phyloP scores from a whole-genome alignment of 106 monocot species.

The Xerophyta viscosa region DNA sequence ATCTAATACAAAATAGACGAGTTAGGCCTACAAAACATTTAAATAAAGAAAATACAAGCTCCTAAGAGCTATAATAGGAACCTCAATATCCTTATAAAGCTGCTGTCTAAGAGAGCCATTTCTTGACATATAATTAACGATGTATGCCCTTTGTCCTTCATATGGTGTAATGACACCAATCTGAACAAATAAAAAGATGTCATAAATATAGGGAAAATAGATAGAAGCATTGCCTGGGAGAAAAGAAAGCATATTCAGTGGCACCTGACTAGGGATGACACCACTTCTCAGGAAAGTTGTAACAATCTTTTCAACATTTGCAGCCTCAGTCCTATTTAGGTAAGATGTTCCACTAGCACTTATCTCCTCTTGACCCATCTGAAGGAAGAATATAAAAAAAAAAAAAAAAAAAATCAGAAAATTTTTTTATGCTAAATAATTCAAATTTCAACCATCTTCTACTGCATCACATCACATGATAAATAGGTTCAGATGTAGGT shows the following conservation, averaged over 20 bases:
- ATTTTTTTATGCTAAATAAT: no score
- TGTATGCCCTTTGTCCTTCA: constrained; percentile 98
- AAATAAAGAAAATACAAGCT: background rate
- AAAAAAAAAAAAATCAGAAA: background rate
- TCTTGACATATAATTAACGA: constrained; percentile 98
- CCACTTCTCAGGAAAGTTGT: constrained; percentile 97
- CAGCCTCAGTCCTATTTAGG: constrained; percentile 97
- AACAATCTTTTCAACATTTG: constrained; percentile 99
- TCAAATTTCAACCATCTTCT: no score
- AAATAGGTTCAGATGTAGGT: no score
- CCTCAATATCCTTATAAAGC: constrained; percentile 99
- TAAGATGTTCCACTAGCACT: constrained; percentile 99
- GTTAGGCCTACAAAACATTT: background rate
- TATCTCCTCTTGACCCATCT: constrained; percentile 99
- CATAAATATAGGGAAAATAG: background rate
- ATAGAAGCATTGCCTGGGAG: constrained; percentile 1
- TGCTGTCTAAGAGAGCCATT: constrained; percentile 97
- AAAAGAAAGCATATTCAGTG: background rate
- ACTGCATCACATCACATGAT: no score
- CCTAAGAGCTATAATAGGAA: constrained; percentile 5
- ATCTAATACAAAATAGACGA: constrained; percentile 34
- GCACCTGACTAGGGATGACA: constrained; percentile 89
- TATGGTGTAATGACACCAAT: constrained; percentile 99
- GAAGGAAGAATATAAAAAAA: constrained; percentile 4
- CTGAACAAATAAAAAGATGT: constrained; percentile 18